Percentiles rank a stretch among this genome's conserved stretches.
Conservation (phyloP, 345 rosid species). For the Linum lewisii region DNA sequence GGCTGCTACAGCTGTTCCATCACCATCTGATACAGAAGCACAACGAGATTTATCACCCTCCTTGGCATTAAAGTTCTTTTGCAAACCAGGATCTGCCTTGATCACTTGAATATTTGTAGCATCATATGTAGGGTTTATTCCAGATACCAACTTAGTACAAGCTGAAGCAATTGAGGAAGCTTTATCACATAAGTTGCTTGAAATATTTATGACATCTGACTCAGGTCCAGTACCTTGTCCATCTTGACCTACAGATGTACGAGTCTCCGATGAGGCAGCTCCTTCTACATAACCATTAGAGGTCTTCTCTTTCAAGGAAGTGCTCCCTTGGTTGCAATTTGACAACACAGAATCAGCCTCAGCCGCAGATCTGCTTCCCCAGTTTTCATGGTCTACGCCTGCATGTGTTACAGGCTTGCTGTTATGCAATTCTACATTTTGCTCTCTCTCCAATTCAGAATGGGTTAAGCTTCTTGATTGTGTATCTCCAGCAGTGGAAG, state of each 20-base stretch:
- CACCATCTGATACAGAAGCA: conserved; percentile 17
- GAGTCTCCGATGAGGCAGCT: conserved; percentile 23
- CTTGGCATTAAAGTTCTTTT: conserved; percentile 30
- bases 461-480: conserved; percentile 27
- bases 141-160: conserved; percentile 28
- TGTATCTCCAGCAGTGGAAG: conserved; percentile 23
- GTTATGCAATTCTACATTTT: conserved; percentile 29
- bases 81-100: conserved; percentile 17
- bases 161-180: conserved; percentile 28
- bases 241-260: conserved; percentile 22
- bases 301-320: conserved; percentile 26
- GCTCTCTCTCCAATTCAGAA: conserved; percentile 25
- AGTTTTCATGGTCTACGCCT: conserved; percentile 18
- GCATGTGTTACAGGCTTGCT: conserved; percentile 16
- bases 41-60: conserved; percentile 17
- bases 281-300: conserved; percentile 16
- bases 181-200: conserved; percentile 17
- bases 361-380: conserved; percentile 22
- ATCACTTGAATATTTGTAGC: conserved; percentile 22
- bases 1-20: conserved; percentile 24
- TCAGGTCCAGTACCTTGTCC: conserved; percentile 30
- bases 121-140: conserved; percentile 28
- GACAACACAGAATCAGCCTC: conserved; percentile 20
- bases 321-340: conserved; percentile 35
- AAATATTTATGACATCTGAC: conserved; percentile 26